Evolutionary conservation across 2,329 filamentous ascomycete genomes (phyloP), one percentile per base, ranked within the genome.

Genomic region (Diaporthe sp.): DNA sequence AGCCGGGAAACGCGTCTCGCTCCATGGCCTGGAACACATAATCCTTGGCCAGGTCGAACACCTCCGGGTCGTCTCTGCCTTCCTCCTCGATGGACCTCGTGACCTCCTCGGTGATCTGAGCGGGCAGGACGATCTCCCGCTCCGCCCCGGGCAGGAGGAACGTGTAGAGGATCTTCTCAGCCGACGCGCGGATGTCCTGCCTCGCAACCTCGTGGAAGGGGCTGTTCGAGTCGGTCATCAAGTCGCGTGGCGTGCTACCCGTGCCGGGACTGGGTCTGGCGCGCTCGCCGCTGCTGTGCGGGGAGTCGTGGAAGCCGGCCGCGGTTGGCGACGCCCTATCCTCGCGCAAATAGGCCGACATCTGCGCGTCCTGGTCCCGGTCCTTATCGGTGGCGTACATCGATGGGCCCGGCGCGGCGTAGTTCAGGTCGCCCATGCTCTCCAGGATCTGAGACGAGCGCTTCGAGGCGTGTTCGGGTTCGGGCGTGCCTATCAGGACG

Each of bases 21-120:
- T 99, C 97, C 97, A 99, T 99, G 47, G 97, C 97, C 85, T 99
- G 97, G 85, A 98, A 99, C 77, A 98, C 97, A 83, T 98, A 99
- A 86, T 99, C 97, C 87, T 99, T 99, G 73, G 97, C 97, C 28
- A 95, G 92, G 83, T 98, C 97, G 81, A 99, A 99, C 17, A 99
- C 94, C 84, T 99, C 97, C 0, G 97, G 97, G 82, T 99, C 97
- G 81, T 98, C 97, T 80, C 97, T 92, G 61, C 95, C 95, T 78
- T 95, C 93, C 79, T 96, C 94, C 85, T 99, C 97, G 78, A 99
- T 97, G 20, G 95, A 91, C 28, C 92, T 90, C 53, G 95, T 97
- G 76, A 98, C 96, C 34, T 96, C 93, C 73, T 94, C 90, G 0
- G 96, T 93, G 81, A 98, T 98, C 47, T 92, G 92, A 77, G 96